Base-by-base conservation (phyloP, 2,329 filamentous ascomycete genomes). In the Chrysoporthe austroafricana region DNA sequence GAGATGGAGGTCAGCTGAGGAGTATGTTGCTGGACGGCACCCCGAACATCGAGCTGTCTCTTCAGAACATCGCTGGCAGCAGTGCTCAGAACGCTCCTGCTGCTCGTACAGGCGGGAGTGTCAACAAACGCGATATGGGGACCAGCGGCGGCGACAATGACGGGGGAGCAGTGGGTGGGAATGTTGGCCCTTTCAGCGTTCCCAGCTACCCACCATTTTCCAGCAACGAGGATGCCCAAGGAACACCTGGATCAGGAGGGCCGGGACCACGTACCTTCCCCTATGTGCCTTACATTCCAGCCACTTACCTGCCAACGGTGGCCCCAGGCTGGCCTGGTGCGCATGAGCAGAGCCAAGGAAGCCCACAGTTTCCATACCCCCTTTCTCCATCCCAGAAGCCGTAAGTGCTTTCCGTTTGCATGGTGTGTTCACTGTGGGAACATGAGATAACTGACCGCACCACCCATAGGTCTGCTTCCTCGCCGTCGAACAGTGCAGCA, bases 1-100 rank as follows among this genome's bases (percentile, higher is more conserved):
- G 68, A 1, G n/a, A 21, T 14, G 65, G 54, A 7, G 48, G 50
- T 3, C 65, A 69, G 58, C 11, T 69, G 57, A 64, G 68, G 43
- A 69, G 65, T 52, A 67, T 69, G 65, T 8, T 69, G 44, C 18
- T 69, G 21, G 68, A 69, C 36, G 68, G 68, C 34, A 69, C 62
- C 16, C 65, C 68, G 2, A 69, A 66, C n/a, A 65, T 69, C 43
- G 65, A 67, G 46, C 65, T 69, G 36, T 57, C 57, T 7, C 57
- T 69, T 5, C 68, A 67, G 13, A 4, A 11, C 14, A 34, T 14
- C 34, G 54, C 1, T 2, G 14, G 16, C 18, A 14, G 16, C 14
- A 13, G 50, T 54, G 26, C 26, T 16, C 7, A 54, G 14, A 13
- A 54, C 11, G 16, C 14, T 32, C 11, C 21, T 26, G 26, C 48